phyloP scores from a whole-genome alignment of 257 asterid species.

The Capsicum baccatum region DNA sequence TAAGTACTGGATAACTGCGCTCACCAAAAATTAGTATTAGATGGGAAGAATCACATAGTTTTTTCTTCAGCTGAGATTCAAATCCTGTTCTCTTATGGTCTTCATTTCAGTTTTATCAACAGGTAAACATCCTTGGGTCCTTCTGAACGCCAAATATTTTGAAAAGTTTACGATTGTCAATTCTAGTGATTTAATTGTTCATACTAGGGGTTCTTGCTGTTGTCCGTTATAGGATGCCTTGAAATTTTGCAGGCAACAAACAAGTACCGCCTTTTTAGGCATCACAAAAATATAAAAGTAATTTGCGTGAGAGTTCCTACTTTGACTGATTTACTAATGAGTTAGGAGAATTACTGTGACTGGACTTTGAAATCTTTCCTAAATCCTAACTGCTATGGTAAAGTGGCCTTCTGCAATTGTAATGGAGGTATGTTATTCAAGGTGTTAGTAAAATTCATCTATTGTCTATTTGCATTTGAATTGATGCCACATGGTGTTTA shows the following conservation, averaged over 20 bases:
- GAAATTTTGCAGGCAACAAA: conserved; percentile 6
- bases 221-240: neutral
- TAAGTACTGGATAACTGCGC: neutral
- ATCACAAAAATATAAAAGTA: neutral
- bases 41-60: neutral
- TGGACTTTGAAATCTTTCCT: neutral
- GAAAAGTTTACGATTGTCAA: neutral
- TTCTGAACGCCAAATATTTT: neutral
- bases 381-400: neutral
- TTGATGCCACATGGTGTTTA: neutral
- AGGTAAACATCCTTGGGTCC: neutral
- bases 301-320: neutral
- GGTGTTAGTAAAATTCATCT: neutral
- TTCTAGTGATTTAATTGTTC: conserved; percentile 11
- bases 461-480: conserved; percentile 6
- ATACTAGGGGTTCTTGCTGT: neutral
- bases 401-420: conserved; percentile 21
- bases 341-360: neutral
- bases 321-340: neutral
- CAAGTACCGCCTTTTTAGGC: neutral
- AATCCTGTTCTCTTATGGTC: neutral
- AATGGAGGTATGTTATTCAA: neutral
- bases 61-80: conserved; percentile 2
- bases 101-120: conserved; percentile 16
- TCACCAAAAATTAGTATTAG: conserved; percentile 19